Conservation (phyloP, 768 basidiomycete genomes). For the Calocybe cyanea region DNA sequence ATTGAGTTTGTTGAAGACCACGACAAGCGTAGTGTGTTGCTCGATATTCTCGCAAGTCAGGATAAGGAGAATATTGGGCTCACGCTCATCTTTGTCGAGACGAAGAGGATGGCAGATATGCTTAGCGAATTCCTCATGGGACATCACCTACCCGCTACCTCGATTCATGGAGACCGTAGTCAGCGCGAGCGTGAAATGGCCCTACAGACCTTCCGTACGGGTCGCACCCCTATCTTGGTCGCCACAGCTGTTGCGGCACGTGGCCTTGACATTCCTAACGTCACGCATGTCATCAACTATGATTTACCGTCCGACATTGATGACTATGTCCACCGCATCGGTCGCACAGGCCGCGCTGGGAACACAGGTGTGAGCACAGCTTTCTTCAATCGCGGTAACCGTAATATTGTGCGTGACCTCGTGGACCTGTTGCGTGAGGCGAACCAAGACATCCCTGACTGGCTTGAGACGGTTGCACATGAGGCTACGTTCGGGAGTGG, state of each 20-base stretch:
- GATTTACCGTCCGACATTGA: conserved; percentile 98
- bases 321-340: conserved; percentile 98
- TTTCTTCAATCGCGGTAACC: conserved; percentile 93
- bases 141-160: conserved; percentile 85
- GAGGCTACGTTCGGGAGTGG: conserved; percentile 71
- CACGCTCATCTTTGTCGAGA: conserved; percentile 97
- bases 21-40: conserved; percentile 94
- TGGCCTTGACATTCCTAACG: conserved; percentile 98
- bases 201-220: conserved; percentile 91
- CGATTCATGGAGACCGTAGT: conserved; percentile 96
- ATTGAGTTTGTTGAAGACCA: conserved; percentile 96
- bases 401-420: conserved; percentile 87
- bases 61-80: conserved; percentile 61
- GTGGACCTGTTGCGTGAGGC: conserved; percentile 93
- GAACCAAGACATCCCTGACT: conserved; percentile 89
- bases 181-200: conserved; percentile 98
- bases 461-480: conserved; percentile 84
- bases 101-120: conserved; percentile 99
- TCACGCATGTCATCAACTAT: conserved; percentile 98
- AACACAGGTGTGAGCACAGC: conserved; percentile 95
- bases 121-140: conserved; percentile 91
- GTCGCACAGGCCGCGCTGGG: conserved; percentile 97
- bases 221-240: conserved; percentile 93
- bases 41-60: conserved; percentile 88
- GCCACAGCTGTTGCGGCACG: conserved; percentile 99